These are phyloP conservation scores for Chaetomium sp. DNA, from an alignment of 2,329 filamentous ascomycete species.

Conservation along the genomic window DNA sequence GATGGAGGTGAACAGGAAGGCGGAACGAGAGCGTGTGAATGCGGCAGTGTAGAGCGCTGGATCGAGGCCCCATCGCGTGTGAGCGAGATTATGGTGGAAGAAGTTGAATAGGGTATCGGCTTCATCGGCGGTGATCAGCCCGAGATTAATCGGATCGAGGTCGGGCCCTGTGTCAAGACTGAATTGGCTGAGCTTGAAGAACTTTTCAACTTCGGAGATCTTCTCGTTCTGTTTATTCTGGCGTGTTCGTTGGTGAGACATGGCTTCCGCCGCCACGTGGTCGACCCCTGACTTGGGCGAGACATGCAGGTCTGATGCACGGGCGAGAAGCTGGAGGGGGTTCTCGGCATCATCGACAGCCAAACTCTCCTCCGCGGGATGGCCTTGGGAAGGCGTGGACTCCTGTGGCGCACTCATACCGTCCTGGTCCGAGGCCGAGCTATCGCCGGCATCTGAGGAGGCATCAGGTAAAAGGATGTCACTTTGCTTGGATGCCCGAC, in stretches of 20 bases:
- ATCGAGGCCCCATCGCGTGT: conserved; percentile 75
- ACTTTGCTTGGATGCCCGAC: conserved; percentile 25
- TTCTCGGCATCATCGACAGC: conserved; percentile 74
- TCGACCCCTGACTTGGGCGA: conserved; percentile 43
- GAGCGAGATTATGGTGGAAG: conserved; percentile 69
- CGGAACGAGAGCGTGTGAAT: conserved; percentile 68
- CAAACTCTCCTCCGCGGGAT: conserved; percentile 52
- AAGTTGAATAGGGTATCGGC: conserved; percentile 65
- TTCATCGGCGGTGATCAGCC: conserved; percentile 67
- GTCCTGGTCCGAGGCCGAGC: conserved; percentile 38
- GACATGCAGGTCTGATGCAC: conserved; percentile 69
- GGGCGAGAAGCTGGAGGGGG: conserved; percentile 70
- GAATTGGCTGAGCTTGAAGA: conserved; percentile 67
- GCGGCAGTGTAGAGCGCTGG: conserved; percentile 64
- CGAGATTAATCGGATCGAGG: conserved; percentile 69
- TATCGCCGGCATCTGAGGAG: conserved; percentile 36
- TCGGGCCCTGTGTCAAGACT: conserved; percentile 65
- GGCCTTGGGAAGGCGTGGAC: conserved; percentile 36
- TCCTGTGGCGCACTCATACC: conserved; percentile 35
- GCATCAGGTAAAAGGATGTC: conserved; percentile 33
- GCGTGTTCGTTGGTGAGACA: conserved; percentile 28
- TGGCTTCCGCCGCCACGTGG: conserved; percentile 28
- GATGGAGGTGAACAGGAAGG: conserved; percentile 72
- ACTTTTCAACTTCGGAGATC: conserved; percentile 58
- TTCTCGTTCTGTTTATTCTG: conserved; percentile 42